Base-by-base conservation (phyloP, 257 asterid species). In the Gardenia jasminoides region DNA sequence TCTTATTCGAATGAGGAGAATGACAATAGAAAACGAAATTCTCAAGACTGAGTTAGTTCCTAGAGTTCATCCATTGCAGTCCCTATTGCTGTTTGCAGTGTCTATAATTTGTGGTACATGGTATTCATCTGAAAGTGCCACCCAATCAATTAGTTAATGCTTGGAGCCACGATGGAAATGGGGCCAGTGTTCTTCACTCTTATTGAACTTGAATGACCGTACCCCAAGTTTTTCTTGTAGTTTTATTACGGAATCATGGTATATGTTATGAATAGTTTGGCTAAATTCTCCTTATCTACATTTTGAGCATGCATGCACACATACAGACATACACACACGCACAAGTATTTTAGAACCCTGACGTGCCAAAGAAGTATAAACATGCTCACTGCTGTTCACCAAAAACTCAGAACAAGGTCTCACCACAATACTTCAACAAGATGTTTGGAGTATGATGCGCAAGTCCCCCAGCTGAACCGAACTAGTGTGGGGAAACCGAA, bases 401-500 rank as follows among this genome's bases (percentile, higher is more conserved):
- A 47, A 74, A 56, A 47, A 30, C 64, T n/a, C 50, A 65, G 68
- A 66, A 66, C 33, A 67, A 75, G 50, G 78, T 33, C 90, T 90
- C 72, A 95, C 99, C 99, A 95, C 83, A 89, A 67, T 64, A 95
- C 99, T 54, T 91, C 91, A 28, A 89, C 98, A 47, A 82, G 82
- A 64, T 90, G 87, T 84, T 88, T 92, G 82, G 91, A 86, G 85
- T 89, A 92, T 7, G 97, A 74, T 70, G 82, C 85, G 88, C 99
- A 95, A 71, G 99, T 93, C 74, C 94, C 98, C 99, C 99, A 95
- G 83, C 99, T 95, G 89, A 95, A 95, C 78, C 98, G 97, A 77
- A 95, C 99, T 87, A 95, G 84, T 26, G 92, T 67, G 73, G 99
- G 99, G 93, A 95, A 95, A 36, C 99, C 99, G 28, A 95, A 95